A percentile compares a stretch with the other conserved stretches of the same genome.
Conservation (phyloP, 2,329 filamentous ascomycete species). For the Trichoderma semiorbis region DNA sequence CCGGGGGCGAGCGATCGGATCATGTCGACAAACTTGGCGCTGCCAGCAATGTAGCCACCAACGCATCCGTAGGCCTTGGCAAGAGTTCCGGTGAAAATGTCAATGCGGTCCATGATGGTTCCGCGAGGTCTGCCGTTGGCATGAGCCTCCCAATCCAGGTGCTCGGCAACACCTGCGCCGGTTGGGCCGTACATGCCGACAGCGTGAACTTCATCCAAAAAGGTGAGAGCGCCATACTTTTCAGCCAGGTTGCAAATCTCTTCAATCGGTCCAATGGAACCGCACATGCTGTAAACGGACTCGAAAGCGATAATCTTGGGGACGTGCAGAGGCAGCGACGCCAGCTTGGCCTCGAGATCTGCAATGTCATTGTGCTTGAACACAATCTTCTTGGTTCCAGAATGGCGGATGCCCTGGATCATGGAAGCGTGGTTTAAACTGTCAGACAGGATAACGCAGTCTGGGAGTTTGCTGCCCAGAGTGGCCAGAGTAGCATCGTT, state of each 20-base stretch:
- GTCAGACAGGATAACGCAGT: slow-evolving; percentile 97
- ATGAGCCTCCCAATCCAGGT: slow-evolving; percentile 90
- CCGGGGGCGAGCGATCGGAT: slow-evolving; percentile 92
- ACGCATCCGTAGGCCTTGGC: slow-evolving; percentile 98
- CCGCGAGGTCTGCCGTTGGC: slow-evolving; percentile 68
- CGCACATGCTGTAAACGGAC: slow-evolving; percentile 99
- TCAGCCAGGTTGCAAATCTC: slow-evolving; percentile 94
- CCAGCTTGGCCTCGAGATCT: slow-evolving; percentile 89
- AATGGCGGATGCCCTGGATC: slow-evolving; percentile 98
- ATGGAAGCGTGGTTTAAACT: slow-evolving; percentile 97
- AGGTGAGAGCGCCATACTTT: slow-evolving; percentile 96
- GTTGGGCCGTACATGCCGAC: slow-evolving; percentile 98
- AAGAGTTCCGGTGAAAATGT: slow-evolving; percentile 96
- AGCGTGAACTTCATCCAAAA: slow-evolving; percentile 96
- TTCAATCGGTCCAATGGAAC: slow-evolving; percentile 92
- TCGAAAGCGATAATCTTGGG: slow-evolving; percentile 99
- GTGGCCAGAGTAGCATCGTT: slow-evolving; percentile 97
- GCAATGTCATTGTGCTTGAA: slow-evolving; percentile 98
- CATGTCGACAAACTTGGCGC: slow-evolving; percentile 79
- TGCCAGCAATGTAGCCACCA: slow-evolving; percentile 95
- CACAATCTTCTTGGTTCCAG: slow-evolving; percentile 92
- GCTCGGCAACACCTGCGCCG: slow-evolving; percentile 93
- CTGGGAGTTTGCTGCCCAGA: slow-evolving; percentile 91
- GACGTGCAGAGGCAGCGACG: slow-evolving; percentile 75
- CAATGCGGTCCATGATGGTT: slow-evolving; percentile 90